A percentile compares a stretch with the other conserved stretches of the same genome.
Conservation (phyloP, 2,329 filamentous ascomycete species). For the Penicillium polonicum region DNA sequence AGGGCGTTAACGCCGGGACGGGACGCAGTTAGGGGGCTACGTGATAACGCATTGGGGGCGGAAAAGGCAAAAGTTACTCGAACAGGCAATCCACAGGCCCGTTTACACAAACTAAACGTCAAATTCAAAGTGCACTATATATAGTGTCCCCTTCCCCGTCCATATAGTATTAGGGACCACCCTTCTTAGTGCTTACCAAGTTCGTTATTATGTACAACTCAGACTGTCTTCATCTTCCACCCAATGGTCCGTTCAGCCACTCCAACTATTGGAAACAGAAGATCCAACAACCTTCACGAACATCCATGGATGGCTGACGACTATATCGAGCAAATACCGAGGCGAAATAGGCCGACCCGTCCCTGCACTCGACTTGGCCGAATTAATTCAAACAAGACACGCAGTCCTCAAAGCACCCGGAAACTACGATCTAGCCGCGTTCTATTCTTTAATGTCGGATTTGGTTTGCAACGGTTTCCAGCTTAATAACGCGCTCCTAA, state of each 20-base stretch:
- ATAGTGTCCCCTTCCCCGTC: too few species aligned
- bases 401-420: conserved; percentile 21
- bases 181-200: too few species aligned
- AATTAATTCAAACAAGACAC: conserved; percentile 6
- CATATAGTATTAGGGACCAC: too few species aligned
- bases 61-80: too few species aligned
- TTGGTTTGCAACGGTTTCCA: conserved; percentile 21
- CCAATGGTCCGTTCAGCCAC: too few species aligned
- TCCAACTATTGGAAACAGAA: not conserved
- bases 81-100: too few species aligned
- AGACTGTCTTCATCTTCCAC: too few species aligned
- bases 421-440: conserved; percentile 20
- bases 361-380: conserved; percentile 8
- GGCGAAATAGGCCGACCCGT: conserved; percentile 14
- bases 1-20: not conserved
- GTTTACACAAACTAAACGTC: too few species aligned
- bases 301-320: conserved; percentile 2
- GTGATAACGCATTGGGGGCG: too few species aligned
- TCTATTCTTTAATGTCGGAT: conserved; percentile 25
- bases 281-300: not conserved
- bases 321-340: conserved; percentile 15
- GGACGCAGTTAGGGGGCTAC: too few species aligned
- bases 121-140: too few species aligned
- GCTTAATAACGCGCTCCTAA: conserved; percentile 20
- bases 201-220: too few species aligned